A percentile compares a stretch with the other conserved stretches of the same genome.
Evolutionary conservation across 805 yeast genomes (phyloP).

Genomic region (Jamesozyma rosinii): DNA sequence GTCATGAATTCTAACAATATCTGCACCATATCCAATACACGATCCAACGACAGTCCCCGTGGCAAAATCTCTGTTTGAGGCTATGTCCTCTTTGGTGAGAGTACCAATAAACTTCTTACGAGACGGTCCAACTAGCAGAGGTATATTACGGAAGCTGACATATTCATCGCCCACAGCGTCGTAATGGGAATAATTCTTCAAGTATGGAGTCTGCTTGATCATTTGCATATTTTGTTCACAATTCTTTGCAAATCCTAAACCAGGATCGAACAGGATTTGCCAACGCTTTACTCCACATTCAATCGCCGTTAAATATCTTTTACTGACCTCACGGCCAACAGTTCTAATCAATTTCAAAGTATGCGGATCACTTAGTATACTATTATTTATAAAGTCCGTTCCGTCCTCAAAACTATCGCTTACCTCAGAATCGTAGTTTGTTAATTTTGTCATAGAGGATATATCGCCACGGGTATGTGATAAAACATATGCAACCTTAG

Average conservation of each 20-base stretch:
- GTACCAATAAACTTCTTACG: constrained; percentile 80
- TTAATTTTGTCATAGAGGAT: constrained; percentile 54
- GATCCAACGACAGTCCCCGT: constrained; percentile 71
- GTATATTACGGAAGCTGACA: constrained; percentile 35
- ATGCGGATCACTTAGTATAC: neutral
- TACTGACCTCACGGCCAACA: constrained; percentile 56
- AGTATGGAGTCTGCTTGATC: constrained; percentile 40
- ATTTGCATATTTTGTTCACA: constrained; percentile 59
- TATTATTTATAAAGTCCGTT: constrained; percentile 14
- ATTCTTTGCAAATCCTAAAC: constrained; percentile 90
- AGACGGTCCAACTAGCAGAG: constrained; percentile 78
- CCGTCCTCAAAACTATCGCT: constrained; percentile 10
- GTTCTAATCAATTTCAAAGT: constrained; percentile 30
- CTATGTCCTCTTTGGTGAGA: constrained; percentile 46
- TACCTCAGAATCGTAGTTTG: constrained; percentile 40
- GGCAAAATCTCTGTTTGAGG: constrained; percentile 61
- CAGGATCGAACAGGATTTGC: constrained; percentile 92
- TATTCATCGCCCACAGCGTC: constrained; percentile 14
- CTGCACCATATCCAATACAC: constrained; percentile 62
- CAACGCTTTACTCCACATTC: constrained; percentile 64
- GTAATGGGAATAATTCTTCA: constrained; percentile 40
- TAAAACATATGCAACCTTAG: constrained; percentile 63
- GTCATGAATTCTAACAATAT: constrained; percentile 85
- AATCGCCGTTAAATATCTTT: constrained; percentile 47
- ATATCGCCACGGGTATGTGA: constrained; percentile 84